Conservation (phyloP, 2,329 filamentous ascomycete genomes). For the Ophiostoma pallidulum region DNA sequence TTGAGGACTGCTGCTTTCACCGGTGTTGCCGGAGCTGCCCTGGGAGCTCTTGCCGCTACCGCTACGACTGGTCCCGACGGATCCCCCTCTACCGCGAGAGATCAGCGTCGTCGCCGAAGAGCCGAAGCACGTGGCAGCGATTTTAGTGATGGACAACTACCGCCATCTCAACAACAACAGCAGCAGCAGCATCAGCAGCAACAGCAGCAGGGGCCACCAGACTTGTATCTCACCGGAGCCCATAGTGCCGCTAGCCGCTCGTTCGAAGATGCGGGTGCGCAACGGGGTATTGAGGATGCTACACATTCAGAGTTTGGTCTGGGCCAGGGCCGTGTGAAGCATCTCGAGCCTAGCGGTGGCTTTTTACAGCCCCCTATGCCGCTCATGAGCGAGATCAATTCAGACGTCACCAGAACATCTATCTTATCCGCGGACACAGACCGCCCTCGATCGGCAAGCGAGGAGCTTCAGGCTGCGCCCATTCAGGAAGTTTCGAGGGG, state of each 20-base stretch:
- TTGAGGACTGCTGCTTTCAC: slow-evolving; percentile 35
- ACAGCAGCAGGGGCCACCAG: slow-evolving; percentile 29
- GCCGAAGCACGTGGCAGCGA: slow-evolving; percentile 41
- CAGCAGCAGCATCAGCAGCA: slow-evolving; percentile 40
- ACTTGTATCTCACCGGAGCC: slow-evolving; percentile 10
- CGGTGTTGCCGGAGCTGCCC: slow-evolving; percentile 36
- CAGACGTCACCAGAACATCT: slow-evolving; percentile 79
- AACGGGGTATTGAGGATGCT: background rate
- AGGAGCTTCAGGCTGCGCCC: slow-evolving; percentile 42
- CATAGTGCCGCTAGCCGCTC: slow-evolving; percentile 11
- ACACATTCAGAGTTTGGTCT: slow-evolving; percentile 1
- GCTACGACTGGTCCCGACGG: slow-evolving; percentile 27
- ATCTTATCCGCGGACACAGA: slow-evolving; percentile 76
- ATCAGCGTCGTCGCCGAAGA: slow-evolving; percentile 42
- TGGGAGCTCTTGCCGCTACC: slow-evolving; percentile 28
- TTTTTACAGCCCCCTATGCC: slow-evolving; percentile 68
- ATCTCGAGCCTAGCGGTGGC: slow-evolving; percentile 31
- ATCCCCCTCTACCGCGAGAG: slow-evolving; percentile 40
- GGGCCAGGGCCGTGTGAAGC: slow-evolving; percentile 40
- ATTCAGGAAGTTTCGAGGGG: slow-evolving; percentile 52
- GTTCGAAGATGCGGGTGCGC: slow-evolving; percentile 1
- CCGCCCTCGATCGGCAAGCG: slow-evolving; percentile 58
- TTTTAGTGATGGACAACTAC: slow-evolving; percentile 25
- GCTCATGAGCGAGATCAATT: slow-evolving; percentile 76
- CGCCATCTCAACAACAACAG: slow-evolving; percentile 33